Conservation (phyloP, 2,329 filamentous ascomycete species). For the Phyllosticta ampelicida region DNA sequence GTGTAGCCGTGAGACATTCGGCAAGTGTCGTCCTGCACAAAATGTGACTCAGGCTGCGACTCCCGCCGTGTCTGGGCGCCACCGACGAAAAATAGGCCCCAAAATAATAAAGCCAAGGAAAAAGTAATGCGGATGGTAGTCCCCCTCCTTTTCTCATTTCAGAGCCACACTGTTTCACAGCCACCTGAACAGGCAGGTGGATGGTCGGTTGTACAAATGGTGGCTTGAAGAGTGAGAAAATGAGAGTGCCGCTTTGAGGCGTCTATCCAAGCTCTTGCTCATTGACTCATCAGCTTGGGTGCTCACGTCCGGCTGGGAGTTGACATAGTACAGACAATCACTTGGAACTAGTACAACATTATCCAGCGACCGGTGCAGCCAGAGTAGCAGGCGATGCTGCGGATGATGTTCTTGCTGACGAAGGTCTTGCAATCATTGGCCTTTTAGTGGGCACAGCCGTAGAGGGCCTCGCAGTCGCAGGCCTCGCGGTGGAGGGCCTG, state of each 20-base stretch:
- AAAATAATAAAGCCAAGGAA: not conserved
- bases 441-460: not conserved
- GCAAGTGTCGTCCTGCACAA: not conserved
- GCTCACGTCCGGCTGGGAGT: not conserved
- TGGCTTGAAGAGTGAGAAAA: not conserved
- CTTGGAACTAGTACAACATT: not conserved
- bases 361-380: not conserved
- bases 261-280: not conserved
- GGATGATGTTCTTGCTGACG: not conserved
- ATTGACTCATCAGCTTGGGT: not conserved
- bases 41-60: not conserved
- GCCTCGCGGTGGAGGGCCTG: not conserved
- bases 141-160: not conserved
- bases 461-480: not conserved
- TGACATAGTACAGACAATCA: not conserved
- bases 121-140: not conserved
- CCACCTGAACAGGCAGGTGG: not conserved
- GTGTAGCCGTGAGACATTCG: not conserved
- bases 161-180: not conserved
- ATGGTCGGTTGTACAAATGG: not conserved
- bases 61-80: not conserved
- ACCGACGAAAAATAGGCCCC: not conserved
- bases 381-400: not conserved
- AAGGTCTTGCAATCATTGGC: not conserved
- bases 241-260: not conserved